A percentile compares a stretch with the other conserved stretches of the same genome.
phyloP scores from a whole-genome alignment of 2,329 filamentous ascomycete genomes.

The Pestalotiopsis sp. region DNA sequence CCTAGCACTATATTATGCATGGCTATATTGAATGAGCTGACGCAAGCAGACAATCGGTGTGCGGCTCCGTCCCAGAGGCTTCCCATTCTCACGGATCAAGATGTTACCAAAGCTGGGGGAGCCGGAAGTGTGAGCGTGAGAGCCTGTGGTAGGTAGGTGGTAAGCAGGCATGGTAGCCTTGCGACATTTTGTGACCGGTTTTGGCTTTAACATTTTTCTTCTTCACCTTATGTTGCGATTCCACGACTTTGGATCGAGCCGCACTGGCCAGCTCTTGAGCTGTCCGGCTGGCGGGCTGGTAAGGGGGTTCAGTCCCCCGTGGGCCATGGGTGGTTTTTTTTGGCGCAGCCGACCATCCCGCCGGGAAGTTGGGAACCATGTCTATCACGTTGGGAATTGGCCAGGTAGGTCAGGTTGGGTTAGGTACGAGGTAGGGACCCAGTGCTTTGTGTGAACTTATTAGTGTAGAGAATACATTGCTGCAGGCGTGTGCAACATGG shows the following conservation, averaged over 20 bases:
- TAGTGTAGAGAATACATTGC: background rate
- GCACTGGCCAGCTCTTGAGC: slow-evolving; percentile 1
- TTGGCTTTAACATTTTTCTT: background rate
- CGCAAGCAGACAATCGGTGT: background rate
- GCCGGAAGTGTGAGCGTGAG: background rate
- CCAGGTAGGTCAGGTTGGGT: background rate
- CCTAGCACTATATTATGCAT: background rate
- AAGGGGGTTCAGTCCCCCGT: background rate
- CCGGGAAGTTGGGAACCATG: background rate
- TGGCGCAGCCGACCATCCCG: background rate
- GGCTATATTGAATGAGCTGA: background rate
- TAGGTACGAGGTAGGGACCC: background rate
- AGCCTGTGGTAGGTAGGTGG: background rate
- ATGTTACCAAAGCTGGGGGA: background rate
- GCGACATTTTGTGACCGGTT: background rate
- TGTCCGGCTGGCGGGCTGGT: background rate
- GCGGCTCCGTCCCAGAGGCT: background rate
- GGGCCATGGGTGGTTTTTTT: background rate
- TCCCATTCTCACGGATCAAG: background rate
- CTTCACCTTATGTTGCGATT: slow-evolving; percentile 3
- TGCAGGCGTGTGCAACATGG: background rate
- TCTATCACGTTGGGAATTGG: background rate
- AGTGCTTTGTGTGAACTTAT: background rate
- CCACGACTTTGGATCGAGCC: slow-evolving; percentile 3
- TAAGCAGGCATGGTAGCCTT: background rate